These are phyloP conservation scores for Lactuca saligna DNA, from an alignment of 129 eudicot species.

Conservation along the genomic window DNA sequence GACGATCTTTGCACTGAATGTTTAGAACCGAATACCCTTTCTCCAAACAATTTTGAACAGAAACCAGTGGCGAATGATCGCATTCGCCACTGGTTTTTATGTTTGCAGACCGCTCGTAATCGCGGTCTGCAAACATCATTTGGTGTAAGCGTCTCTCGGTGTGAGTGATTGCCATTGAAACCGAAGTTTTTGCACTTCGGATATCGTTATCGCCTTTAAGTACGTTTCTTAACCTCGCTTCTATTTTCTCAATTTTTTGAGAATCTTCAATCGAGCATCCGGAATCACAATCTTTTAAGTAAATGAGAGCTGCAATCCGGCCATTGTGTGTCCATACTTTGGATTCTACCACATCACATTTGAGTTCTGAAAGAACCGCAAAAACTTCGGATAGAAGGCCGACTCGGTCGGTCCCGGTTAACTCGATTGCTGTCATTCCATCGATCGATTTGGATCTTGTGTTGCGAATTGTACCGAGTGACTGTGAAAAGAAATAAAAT, in stretches of 20 bases:
- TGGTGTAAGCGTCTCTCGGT: conserved; percentile 93
- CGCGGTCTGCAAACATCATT: conserved; percentile 86
- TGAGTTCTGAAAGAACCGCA: conserved; percentile 69
- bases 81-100: conserved; percentile 37
- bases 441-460: conserved; percentile 39
- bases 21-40: conserved; percentile 74
- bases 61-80: conserved; percentile 38
- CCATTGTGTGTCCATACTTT: conserved; percentile 95
- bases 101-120: conserved; percentile 56
- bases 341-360: conserved; percentile 71
- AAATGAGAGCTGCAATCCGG: conserved; percentile 74
- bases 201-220: conserved; percentile 86
- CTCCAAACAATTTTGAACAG: conserved; percentile 67
- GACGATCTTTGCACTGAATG: conserved; percentile 75
- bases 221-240: conserved; percentile 58
- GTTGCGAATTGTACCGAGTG: conserved; percentile 64
- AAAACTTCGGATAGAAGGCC: conserved; percentile 85
- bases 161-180: conserved; percentile 69
- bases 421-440: conserved; percentile 74
- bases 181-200: conserved; percentile 66
- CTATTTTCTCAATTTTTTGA: conserved; percentile 51
- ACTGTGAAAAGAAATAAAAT: conserved; percentile 36
- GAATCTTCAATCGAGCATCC: conserved; percentile 65
- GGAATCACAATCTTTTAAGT: conserved; percentile 65
- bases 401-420: conserved; percentile 81